These are phyloP conservation scores for Vigna reflexopilosa DNA, from an alignment of 306 rosid species.

Conservation along the genomic window DNA sequence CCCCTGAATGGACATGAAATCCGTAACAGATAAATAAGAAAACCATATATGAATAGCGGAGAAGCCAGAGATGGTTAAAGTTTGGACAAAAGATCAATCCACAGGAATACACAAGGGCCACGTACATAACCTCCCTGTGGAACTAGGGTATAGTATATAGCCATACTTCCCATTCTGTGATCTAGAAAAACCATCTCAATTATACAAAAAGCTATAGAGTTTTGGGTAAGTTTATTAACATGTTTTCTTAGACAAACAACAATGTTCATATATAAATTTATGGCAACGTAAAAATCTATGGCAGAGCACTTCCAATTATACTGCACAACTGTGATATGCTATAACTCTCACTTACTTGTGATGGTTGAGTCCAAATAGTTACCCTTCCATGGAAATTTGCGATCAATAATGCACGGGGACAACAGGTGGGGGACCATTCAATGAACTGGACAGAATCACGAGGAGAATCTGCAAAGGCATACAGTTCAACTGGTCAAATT, in stretches of 20 bases:
- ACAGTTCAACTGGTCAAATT: constrained; percentile 40
- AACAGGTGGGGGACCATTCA: constrained; percentile 95
- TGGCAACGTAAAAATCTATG: constrained; percentile 2
- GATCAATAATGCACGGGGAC: constrained; percentile 85
- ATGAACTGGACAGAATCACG: constrained; percentile 99
- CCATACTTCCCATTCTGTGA: constrained; percentile 13
- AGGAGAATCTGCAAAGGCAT: constrained; percentile 72
- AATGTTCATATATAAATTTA: constrained; percentile 25
- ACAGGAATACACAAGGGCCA: constrained; percentile 16
- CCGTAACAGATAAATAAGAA: constrained; percentile 14
- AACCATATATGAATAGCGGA: constrained; percentile 4
- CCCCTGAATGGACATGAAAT: constrained; percentile 65
- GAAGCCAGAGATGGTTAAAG: constrained; percentile 17
- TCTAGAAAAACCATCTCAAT: constrained; percentile 8
- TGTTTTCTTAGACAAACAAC: constrained; percentile 27
- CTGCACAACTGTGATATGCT: constrained; percentile 9
- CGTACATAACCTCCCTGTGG: constrained; percentile 17
- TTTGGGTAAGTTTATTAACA: constrained; percentile 30
- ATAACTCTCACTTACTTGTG: constrained; percentile 71
- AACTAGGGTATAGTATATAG: constrained; percentile 17
- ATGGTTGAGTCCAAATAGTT: constrained; percentile 96
- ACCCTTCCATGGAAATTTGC: constrained; percentile 99
- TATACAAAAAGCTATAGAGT: background rate
- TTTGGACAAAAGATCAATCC: constrained; percentile 12
- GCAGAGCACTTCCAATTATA: constrained; percentile 18